Conservation (phyloP, 2,329 filamentous ascomycete species). For the Camillea tinctor region DNA sequence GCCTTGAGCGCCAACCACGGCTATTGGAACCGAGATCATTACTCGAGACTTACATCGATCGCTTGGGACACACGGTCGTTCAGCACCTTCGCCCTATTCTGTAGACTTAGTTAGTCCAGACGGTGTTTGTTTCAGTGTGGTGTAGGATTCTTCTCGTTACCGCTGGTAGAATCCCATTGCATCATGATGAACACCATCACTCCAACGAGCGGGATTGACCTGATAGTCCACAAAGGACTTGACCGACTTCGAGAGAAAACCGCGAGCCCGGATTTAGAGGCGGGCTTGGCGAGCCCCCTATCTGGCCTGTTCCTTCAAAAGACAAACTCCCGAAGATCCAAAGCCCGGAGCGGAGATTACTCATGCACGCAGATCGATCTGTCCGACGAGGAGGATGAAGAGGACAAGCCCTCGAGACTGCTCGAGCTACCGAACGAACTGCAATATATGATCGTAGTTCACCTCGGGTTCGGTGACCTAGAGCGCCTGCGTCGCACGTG, state of each 20-base stretch:
- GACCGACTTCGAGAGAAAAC: conserved; percentile 10
- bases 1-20: background rate
- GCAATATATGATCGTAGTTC: conserved; percentile 39
- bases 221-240: conserved; percentile 8
- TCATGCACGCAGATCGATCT: conserved; percentile 4
- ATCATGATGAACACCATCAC: conserved; percentile 10
- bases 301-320: background rate
- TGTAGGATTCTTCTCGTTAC: background rate
- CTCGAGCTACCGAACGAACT: conserved; percentile 42
- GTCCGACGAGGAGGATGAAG: background rate
- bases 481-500: conserved; percentile 42
- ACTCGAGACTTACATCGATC: background rate
- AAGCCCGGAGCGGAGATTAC: conserved; percentile 8
- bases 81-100: background rate
- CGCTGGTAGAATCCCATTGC: background rate
- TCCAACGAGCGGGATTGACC: conserved; percentile 9
- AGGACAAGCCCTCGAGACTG: conserved; percentile 19
- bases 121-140: background rate
- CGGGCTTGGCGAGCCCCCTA: background rate
- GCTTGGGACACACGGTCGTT: background rate
- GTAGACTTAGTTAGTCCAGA: background rate
- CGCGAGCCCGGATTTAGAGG: conserved; percentile 1
- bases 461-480: conserved; percentile 43
- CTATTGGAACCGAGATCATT: background rate
- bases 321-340: background rate